A percentile compares a stretch with the other conserved stretches of the same genome.
phyloP scores from a whole-genome alignment of 148 eudicot genomes.

The Diospyros lotus region DNA sequence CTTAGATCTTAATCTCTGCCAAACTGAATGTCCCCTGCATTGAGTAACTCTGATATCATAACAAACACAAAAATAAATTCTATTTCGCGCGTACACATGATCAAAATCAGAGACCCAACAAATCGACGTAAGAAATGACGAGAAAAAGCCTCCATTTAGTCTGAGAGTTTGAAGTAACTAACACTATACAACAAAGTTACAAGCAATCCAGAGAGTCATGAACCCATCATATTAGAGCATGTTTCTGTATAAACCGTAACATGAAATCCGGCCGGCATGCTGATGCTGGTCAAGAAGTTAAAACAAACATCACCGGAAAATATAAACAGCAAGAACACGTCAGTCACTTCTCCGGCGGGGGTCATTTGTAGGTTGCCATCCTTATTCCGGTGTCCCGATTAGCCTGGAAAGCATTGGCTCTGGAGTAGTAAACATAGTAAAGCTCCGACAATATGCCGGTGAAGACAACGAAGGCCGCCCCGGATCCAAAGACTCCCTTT shows the following conservation, averaged over 20 bases:
- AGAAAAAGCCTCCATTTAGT: too few relatives aligned
- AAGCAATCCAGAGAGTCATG: background rate
- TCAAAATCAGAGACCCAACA: too few relatives aligned
- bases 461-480: conserved; percentile 73
- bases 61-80: too few relatives aligned
- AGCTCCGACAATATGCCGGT: conserved; percentile 75
- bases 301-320: too few relatives aligned
- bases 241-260: background rate
- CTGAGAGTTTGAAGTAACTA: too few relatives aligned
- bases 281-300: too few relatives aligned
- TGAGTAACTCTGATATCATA: too few relatives aligned
- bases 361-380: conserved; percentile 44
- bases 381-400: conserved; percentile 53
- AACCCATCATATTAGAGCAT: background rate
- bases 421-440: conserved; percentile 63
- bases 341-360: background rate
- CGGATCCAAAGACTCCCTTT: conserved; percentile 84
- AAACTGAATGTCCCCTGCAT: too few relatives aligned
- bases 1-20: too few relatives aligned
- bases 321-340: background rate
- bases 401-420: conserved; percentile 39
- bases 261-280: background rate
- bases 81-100: too few relatives aligned
- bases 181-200: conserved; percentile 1
- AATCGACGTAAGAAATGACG: too few relatives aligned